These are phyloP conservation scores for Cladorrhinum samala DNA, from an alignment of 495 filamentous ascomycete genomes.

Conservation along the genomic window DNA sequence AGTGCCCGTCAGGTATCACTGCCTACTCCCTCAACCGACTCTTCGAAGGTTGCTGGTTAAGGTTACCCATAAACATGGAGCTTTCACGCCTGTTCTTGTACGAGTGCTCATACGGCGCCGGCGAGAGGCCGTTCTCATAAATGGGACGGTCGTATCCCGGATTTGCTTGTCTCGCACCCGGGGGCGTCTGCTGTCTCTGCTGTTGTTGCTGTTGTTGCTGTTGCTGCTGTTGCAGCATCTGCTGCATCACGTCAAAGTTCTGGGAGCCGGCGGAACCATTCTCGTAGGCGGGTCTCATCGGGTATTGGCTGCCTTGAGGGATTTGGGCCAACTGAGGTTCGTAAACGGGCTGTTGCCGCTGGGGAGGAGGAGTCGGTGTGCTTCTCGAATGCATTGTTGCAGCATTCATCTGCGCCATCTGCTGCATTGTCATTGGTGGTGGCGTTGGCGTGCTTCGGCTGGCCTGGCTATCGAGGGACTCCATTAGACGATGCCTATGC, in stretches of 20 bases:
- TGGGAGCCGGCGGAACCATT: slow-evolving; percentile 24
- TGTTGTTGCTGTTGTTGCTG: background rate
- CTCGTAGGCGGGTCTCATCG: slow-evolving; percentile 39
- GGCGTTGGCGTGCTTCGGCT: slow-evolving; percentile 40
- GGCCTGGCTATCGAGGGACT: slow-evolving; percentile 28
- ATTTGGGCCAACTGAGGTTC: slow-evolving; percentile 30
- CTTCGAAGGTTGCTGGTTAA: slow-evolving; percentile 40
- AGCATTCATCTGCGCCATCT: slow-evolving; percentile 31
- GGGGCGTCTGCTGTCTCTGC: background rate
- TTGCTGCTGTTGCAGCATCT: slow-evolving; percentile 16
- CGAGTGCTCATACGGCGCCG: slow-evolving; percentile 36
- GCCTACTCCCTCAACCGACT: slow-evolving; percentile 36
- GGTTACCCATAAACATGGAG: slow-evolving; percentile 40
- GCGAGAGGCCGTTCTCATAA: slow-evolving; percentile 34
- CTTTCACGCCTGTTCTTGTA: slow-evolving; percentile 42
- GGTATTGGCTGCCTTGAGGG: slow-evolving; percentile 19
- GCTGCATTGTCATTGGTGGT: slow-evolving; percentile 31
- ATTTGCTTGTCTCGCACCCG: slow-evolving; percentile 4
- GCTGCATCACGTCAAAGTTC: slow-evolving; percentile 25
- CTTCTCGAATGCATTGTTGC: slow-evolving; percentile 29
- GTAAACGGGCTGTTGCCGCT: slow-evolving; percentile 31
- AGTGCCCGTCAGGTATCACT: background rate
- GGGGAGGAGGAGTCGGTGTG: slow-evolving; percentile 39
- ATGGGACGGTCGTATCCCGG: slow-evolving; percentile 38
- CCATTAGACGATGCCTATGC: slow-evolving; percentile 39